phyloP scores from a whole-genome alignment of 805 yeast genomes.

The Wickerhamomyces bovis region DNA sequence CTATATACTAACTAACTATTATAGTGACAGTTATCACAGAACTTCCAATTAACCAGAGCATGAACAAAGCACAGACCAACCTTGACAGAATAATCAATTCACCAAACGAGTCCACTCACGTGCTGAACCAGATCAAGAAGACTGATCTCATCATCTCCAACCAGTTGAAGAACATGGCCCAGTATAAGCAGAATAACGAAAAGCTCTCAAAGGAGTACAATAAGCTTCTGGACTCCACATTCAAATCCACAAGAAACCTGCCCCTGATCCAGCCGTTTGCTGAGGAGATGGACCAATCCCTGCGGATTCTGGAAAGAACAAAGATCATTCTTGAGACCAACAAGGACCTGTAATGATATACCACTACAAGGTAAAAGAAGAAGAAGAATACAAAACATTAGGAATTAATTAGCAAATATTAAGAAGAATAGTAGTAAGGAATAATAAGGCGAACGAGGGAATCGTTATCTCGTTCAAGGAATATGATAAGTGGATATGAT shows the following conservation, averaged over 20 bases:
- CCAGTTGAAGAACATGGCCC: conserved; percentile 14
- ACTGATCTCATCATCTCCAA: conserved; percentile 17
- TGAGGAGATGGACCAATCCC: conserved; percentile 64
- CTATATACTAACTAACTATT: too few species aligned
- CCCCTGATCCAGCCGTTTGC: conserved; percentile 47
- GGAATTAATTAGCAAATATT: background rate
- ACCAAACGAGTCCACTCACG: conserved; percentile 5
- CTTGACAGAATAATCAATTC: background rate
- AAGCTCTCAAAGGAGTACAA: conserved; percentile 5
- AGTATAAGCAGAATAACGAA: conserved; percentile 7
- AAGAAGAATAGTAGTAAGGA: background rate
- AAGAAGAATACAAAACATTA: background rate
- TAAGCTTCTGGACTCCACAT: conserved; percentile 2
- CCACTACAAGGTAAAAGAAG: background rate
- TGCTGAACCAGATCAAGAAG: conserved; percentile 16
- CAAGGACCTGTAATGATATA: conserved; percentile 5
- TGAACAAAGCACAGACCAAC: background rate
- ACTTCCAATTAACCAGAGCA: background rate
- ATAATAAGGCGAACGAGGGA: background rate
- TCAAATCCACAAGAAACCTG: background rate
- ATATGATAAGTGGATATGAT: too few species aligned
- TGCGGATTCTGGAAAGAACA: conserved; percentile 64
- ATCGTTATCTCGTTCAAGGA: background rate
- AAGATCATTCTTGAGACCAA: conserved; percentile 30
- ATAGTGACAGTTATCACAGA: too few species aligned